Evolutionary conservation across 2,329 filamentous ascomycete species (phyloP), one percentile per base, ranked within the genome.

Genomic region (Paracorniculantispora psalliotae): DNA sequence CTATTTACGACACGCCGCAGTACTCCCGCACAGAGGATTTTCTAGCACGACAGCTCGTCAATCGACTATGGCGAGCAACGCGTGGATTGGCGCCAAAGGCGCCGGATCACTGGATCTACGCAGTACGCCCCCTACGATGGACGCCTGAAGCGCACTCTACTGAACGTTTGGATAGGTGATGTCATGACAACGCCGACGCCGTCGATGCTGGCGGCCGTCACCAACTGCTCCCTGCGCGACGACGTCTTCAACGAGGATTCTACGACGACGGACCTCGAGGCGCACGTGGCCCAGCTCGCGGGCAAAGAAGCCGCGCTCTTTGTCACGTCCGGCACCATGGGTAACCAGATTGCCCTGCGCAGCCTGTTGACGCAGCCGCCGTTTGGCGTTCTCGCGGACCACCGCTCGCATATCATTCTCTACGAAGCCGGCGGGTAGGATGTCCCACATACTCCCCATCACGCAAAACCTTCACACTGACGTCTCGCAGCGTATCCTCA

Each of bases 291-390:
- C 19, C 70, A 81, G 33, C 80, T 96, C 3, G 84, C 90, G 1
- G 85, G 85, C 65, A 92, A 96, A 66, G 87, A 92, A 67, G 85
- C 85, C 8, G 89, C 84, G 0, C 79, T 97, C 4, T 86, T 96
- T 57, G 90, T 96, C 58, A 80, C 96, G 61, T 94, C 90, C 0
- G 93, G 93, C 3, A 96, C 92, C 4, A 96, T 96, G 92, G 92
- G 91, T 43, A 97, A 97, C 74, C 92, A 96, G 71, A 79, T 97
- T 19, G 87, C 89, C 0, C 80, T 96, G 44, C 85, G 92, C 41
- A 82, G 89, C 1, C 88, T 94, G 61, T 80, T 97, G 15, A 82
- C 79, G 1, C 88, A 90, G 61, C 92, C 92, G 15, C 93, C 93
- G 0, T 86, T 96, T 70, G 83, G 83, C 8, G 83, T 97, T 5